These are phyloP conservation scores for Calvatia gigantea DNA, from an alignment of 768 basidiomycete genomes.

Conservation along the genomic window DNA sequence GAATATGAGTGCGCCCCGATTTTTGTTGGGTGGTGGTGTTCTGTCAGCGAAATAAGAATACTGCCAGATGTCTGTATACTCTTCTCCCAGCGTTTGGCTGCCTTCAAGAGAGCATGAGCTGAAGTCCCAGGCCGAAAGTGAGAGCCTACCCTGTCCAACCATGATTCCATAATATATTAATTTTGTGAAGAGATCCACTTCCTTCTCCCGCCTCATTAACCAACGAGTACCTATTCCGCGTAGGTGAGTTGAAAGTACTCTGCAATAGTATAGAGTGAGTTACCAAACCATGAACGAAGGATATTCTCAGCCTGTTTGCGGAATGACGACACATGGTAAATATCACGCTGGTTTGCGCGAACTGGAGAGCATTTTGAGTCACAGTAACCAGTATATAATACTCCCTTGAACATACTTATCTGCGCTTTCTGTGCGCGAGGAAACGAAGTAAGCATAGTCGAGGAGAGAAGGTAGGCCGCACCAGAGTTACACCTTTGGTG, in stretches of 20 bases:
- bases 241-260: constrained; percentile 4
- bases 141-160: constrained; percentile 60
- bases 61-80: constrained; percentile 85
- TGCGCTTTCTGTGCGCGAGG: constrained; percentile 82
- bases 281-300: constrained; percentile 76
- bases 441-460: constrained; percentile 36
- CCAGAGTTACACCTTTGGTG: not conserved
- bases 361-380: constrained; percentile 41
- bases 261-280: constrained; percentile 15
- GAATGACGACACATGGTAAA: constrained; percentile 71
- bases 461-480: not conserved
- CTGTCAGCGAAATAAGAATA: constrained; percentile 41
- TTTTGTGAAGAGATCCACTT: constrained; percentile 67
- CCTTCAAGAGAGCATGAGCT: constrained; percentile 35
- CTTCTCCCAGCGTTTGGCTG: constrained; percentile 84
- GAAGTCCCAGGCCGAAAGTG: not conserved
- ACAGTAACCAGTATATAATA: not conserved
- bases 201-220: constrained; percentile 78
- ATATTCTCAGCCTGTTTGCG: constrained; percentile 75
- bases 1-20: constrained; percentile 56
- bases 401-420: constrained; percentile 58
- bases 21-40: constrained; percentile 39
- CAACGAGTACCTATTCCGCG: constrained; percentile 66
- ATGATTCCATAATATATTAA: constrained; percentile 73
- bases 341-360: constrained; percentile 80